phyloP scores from a whole-genome alignment of 306 rosid species.

The Vachellia pachyceras region DNA sequence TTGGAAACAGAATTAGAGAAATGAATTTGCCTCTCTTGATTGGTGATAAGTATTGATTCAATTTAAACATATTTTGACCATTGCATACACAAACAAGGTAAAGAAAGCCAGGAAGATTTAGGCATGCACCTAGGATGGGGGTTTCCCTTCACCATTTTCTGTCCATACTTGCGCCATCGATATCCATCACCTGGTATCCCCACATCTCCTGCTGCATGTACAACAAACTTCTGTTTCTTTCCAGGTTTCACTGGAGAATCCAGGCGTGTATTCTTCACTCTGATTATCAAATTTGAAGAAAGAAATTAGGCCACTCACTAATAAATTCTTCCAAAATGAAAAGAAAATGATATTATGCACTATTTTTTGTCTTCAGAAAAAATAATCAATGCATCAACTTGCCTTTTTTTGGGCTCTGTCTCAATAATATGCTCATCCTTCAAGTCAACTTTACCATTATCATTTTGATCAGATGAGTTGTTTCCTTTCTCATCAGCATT shows the following conservation, averaged over 20 bases:
- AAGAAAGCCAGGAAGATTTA: slow-evolving; percentile 18
- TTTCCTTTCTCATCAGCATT: slow-evolving; percentile 56
- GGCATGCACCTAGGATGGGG: slow-evolving; percentile 74
- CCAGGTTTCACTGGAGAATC: slow-evolving; percentile 60
- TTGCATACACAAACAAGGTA: too few relatives aligned
- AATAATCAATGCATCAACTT: slow-evolving; percentile 45
- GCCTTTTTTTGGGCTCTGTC: slow-evolving; percentile 70
- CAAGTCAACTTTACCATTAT: slow-evolving; percentile 48
- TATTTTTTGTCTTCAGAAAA: not conserved
- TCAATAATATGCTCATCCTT: slow-evolving; percentile 60
- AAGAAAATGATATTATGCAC: not conserved
- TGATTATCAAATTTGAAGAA: slow-evolving; percentile 40
- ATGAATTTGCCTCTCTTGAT: too few relatives aligned
- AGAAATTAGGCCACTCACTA: slow-evolving; percentile 30
- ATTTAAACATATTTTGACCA: too few relatives aligned
- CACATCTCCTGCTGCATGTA: slow-evolving; percentile 80
- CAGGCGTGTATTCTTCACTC: slow-evolving; percentile 62
- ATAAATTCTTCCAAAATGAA: slow-evolving; percentile 11
- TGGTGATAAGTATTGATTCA: too few relatives aligned
- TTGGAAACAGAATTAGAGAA: too few relatives aligned
- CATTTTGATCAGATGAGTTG: slow-evolving; percentile 44
- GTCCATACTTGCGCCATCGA: slow-evolving; percentile 93
- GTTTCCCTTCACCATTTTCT: slow-evolving; percentile 91
- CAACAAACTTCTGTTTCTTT: slow-evolving; percentile 82
- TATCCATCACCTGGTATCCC: slow-evolving; percentile 89